Evolutionary conservation across 371 early-diverging fungal species (phyloP), one percentile per base, ranked within the genome.

Genomic region (Rhizopus sp.): DNA sequence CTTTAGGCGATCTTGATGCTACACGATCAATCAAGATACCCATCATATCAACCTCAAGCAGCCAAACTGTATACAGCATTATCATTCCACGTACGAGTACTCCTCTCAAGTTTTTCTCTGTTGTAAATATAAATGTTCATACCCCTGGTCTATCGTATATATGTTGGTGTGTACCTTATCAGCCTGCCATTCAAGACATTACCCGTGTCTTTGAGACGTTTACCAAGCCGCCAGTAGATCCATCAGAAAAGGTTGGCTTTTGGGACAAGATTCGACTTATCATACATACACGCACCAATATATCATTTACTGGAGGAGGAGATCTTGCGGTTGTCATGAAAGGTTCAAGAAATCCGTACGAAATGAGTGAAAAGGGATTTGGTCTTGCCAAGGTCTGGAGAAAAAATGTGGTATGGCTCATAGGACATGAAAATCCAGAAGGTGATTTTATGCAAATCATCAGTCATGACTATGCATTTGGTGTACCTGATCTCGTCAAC

Each of bases 251-350:
- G 5, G 63, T 88, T 31, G 90, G 89, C 1, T 88, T 89, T 71
- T 92, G 92, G 92, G 92, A 92, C 62, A 90, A 90, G 59, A 60
- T 89, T 29, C 70, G 92, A 6, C 55, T 89, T 3, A 80, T 89
- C 42, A 63, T 88, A 32, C 92, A 92, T 61, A 84, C 88, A 8
- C 59, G 61, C 13, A 70, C 81, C 34, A 70, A 67, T 31, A 68
- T 88, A 5, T 63, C 71, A n/a, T 76, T 88, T 55, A 72, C 79
- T 7, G 85, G 82, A 10, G 79, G 78, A 31, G 88, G 90, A 1
- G 82, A 81, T 33, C 57, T 90, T 32, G 76, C 73, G 2, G 59
- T 81, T 37, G 64, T 69, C 2, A 64, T 78, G 66, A 76, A 79
- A 39, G 79, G 80, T 7, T 57, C 75, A 1, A 65, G 78, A 13